Base-by-base conservation (phyloP, 2,329 filamentous ascomycete species). In the Fusarium bactridioides region DNA sequence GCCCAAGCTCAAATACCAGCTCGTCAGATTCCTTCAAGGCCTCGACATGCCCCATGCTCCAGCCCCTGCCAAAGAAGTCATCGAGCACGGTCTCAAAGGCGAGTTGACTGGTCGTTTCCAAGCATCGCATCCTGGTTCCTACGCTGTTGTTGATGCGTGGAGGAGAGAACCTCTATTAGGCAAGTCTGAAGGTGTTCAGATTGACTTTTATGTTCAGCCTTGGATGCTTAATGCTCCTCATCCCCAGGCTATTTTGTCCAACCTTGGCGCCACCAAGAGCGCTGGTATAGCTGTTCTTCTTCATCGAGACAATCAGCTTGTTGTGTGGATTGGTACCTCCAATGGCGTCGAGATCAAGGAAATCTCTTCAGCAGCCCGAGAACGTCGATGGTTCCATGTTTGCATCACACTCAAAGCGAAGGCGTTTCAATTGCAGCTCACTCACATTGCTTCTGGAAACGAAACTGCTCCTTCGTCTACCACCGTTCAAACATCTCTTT, bases 41-140 rank as follows among this genome's bases (percentile, higher is more conserved):
- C 23, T 44, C 10, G 41, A 44, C 16, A 44, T 25, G 23, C 41
- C 23, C 23, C 41, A 44, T 19, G 23, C 41, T 2, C 41, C 41
- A 25, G 4, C 41, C n/a, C 41, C 41, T 1, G 23, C 41, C 16
- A 25, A 25, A 25, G 16, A 44, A 25, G 7, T 44, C 4, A 25
- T 44, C 16, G 41, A 44, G 16, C 41, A 44, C 1, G 41, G 41
- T 19, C 41, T 23, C 4, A 25, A 19, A 44, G 41, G 41, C 41
- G 41, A 44, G 3, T 2, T 44, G 2, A 5, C 0, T 0, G 23
- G 41, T 4, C 23, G 23, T 4, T 44, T 44, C 3, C 23, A 44
- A 25, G 16, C 23, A 0, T 44, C 41, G 7, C 16, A 44, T 44
- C 41, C 41, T 12, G 41, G 41, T 44, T 44, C 23, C 9, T 44